Base-by-base conservation (phyloP, 202 grass and related monocot species). In the Hordeum pubiflorum region DNA sequence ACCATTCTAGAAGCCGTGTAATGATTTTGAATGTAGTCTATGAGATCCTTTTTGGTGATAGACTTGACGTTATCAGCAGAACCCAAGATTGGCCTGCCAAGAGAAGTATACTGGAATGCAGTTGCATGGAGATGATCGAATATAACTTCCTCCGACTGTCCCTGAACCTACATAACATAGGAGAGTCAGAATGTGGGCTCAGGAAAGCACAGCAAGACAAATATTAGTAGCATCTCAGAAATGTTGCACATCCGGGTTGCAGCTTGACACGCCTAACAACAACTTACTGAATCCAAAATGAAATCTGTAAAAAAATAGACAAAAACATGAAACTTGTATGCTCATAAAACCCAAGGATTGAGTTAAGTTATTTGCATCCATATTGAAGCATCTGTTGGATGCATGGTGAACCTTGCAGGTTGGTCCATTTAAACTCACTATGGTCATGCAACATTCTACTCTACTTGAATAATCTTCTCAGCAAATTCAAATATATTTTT, bases 91-190 rank as follows among this genome's bases (percentile, higher is more conserved):
- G 89, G 88, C 59, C 96, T 91, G 57, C 96, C 92, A 46, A 99
- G 86, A 22, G 96, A 88, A 81, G 92, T 93, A 79, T 99, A 89
- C 79, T 99, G 96, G 89, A 99, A 99, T 73, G 92, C 96, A 33
- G 96, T 99, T 55, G 96, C 92, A 96, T 99, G 96, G 8, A 99
- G 85, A 84, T 99, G 96, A 83, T 99, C 96, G 58, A 96, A 99
- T 78, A 96, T 91, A 67, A 99, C 92, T 87, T 99, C 96, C 75
- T 93, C 87, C 2, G 87, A 86, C 75, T 96, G 91, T 71, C 90
- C 92, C 77, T 93, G 90, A 56, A 99, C 92, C 96, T 99, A 87
- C 23, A 86, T 24, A 64, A 82, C 4, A 39, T 5, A 75, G 23
- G 69, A 87, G 61, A 74, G 33, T 72, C 46, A 90, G 24, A 75